Evolutionary conservation across 768 basidiomycete genomes (phyloP), one percentile per base, ranked within the genome.

Genomic region (Leccinum rimulosum): DNA sequence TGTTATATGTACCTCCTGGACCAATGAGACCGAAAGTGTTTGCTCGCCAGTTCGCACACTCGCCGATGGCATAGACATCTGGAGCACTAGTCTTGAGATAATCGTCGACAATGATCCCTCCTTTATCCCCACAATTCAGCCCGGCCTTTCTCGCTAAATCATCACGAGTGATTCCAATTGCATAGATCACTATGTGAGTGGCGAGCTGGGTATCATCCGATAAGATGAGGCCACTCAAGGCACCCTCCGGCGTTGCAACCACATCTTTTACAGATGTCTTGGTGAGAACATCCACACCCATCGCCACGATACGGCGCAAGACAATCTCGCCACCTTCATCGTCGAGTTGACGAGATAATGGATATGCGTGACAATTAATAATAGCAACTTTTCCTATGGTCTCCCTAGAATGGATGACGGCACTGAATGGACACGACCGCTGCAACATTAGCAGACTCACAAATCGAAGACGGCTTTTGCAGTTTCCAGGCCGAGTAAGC

Each of bases 1-100:
- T 43, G n/a, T 40, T 43, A 38, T 15, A 17, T 67, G 67, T 62
- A 77, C 79, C 78, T 43, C 88, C 87, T n/a, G 88, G 89, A 3
- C 82, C 87, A 64, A 90, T 88, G 10, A 91, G 75, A 3, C 89
- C 89, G 64, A 87, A 90, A n/a, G 80, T 83, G 43, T 87, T 82
- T 3, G 79, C 81, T 54, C 73, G 77, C 87, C 87, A 91, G 51
- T 76, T 79, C 1, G 88, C 88, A 66, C 89, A 91, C 70, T 90
- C 89, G 5, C 89, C 89, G 51, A 91, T 85, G 6, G 89, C 88
- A 62, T 82, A 90, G 6, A 89, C 80, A 54, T 84, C 82, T 43
- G 79, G 66, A 1, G 77, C 80, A 10, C 80, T 84, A 1, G 88
- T 89, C 65, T 76, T 69, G 50, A 90, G 72, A 54, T 75, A 71